A percentile compares a stretch with the other conserved stretches of the same genome.
These are phyloP conservation scores for Fusarium protoensiforme DNA, from an alignment of 2,329 filamentous ascomycete species.

Conservation along the genomic window DNA sequence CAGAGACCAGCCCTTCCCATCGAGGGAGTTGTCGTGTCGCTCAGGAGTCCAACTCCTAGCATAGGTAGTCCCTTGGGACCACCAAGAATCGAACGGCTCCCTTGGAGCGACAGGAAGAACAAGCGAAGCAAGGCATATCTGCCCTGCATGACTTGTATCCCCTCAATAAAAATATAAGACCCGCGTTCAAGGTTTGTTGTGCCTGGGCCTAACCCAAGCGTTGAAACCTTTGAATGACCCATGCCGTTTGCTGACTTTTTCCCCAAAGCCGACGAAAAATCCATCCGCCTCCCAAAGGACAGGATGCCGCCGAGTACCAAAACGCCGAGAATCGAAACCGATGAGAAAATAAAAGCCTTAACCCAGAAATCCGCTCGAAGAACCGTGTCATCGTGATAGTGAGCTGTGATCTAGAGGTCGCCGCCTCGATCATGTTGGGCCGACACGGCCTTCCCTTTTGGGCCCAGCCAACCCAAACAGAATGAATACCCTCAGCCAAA, in stretches of 20 bases:
- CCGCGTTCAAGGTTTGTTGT: conserved; percentile 9
- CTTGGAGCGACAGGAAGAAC: conserved; percentile 34
- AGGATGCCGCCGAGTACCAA: conserved; percentile 34
- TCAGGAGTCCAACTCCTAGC: conserved; percentile 32
- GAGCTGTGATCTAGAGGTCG: conserved; percentile 45
- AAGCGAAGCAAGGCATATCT: conserved; percentile 16
- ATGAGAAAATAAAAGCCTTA: conserved; percentile 19
- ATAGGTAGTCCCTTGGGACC: conserved; percentile 31
- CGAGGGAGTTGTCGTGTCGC: conserved; percentile 40
- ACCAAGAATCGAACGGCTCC: conserved; percentile 36
- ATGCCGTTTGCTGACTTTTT: conserved; percentile 19
- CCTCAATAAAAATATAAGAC: conserved; percentile 32
- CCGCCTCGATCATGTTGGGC: conserved; percentile 46
- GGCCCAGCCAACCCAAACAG: conserved; percentile 46
- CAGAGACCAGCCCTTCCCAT: conserved; percentile 42
- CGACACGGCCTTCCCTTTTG: conserved; percentile 45
- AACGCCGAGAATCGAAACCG: conserved; percentile 38
- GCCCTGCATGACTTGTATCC: conserved; percentile 16
- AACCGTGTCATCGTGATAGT: conserved; percentile 50
- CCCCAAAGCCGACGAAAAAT: conserved; percentile 22
- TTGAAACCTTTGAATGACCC: conserved; percentile 7
- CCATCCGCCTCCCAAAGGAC: conserved; percentile 18
- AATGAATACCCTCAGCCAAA: conserved; percentile 33
- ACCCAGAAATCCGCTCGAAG: conserved; percentile 24
- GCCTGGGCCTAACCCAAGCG: not conserved